Conservation (phyloP, 1,284 basidiomycete genomes). For the Pascua guehoae region DNA sequence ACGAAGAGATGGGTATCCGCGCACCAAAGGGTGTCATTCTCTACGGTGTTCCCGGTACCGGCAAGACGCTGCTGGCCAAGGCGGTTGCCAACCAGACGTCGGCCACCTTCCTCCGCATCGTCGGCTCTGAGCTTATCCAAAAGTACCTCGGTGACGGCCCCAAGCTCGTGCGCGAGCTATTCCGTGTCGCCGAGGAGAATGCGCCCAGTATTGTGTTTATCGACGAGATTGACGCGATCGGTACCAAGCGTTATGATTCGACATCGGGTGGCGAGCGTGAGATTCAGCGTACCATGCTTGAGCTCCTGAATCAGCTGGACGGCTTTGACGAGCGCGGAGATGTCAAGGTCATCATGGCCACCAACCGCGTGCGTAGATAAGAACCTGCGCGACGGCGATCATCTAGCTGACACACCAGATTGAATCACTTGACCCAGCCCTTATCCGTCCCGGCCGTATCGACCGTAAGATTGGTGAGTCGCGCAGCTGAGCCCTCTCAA, state of each 20-base stretch:
- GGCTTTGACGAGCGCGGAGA: slow-evolving; percentile 99
- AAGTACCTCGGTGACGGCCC: slow-evolving; percentile 99
- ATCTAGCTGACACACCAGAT: slow-evolving; percentile 66
- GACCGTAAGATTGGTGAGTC: slow-evolving; percentile 82
- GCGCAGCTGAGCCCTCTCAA: slow-evolving; percentile 2
- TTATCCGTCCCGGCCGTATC: slow-evolving; percentile 96
- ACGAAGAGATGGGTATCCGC: slow-evolving; percentile 99
- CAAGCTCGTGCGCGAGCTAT: slow-evolving; percentile 94
- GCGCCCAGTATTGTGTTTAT: slow-evolving; percentile 99
- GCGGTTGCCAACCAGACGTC: slow-evolving; percentile 99
- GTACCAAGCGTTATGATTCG: slow-evolving; percentile 95
- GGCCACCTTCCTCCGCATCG: slow-evolving; percentile 95
- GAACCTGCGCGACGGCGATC: not conserved
- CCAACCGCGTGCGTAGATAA: slow-evolving; percentile 39
- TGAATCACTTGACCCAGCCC: slow-evolving; percentile 90
- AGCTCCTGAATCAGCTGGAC: slow-evolving; percentile 69
- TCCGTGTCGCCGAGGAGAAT: slow-evolving; percentile 95
- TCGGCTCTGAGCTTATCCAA: slow-evolving; percentile 97
- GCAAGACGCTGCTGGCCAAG: slow-evolving; percentile 96
- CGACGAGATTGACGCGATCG: slow-evolving; percentile 97
- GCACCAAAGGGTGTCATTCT: slow-evolving; percentile 99
- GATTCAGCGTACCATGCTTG: slow-evolving; percentile 98
- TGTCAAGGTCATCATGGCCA: slow-evolving; percentile 75
- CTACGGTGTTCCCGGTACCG: slow-evolving; percentile 97
- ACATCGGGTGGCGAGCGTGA: slow-evolving; percentile 97